Percentiles rank a stretch among this genome's conserved stretches.
These are phyloP conservation scores for Tuber brumale DNA, from an alignment of 495 filamentous ascomycete species.

Conservation along the genomic window DNA sequence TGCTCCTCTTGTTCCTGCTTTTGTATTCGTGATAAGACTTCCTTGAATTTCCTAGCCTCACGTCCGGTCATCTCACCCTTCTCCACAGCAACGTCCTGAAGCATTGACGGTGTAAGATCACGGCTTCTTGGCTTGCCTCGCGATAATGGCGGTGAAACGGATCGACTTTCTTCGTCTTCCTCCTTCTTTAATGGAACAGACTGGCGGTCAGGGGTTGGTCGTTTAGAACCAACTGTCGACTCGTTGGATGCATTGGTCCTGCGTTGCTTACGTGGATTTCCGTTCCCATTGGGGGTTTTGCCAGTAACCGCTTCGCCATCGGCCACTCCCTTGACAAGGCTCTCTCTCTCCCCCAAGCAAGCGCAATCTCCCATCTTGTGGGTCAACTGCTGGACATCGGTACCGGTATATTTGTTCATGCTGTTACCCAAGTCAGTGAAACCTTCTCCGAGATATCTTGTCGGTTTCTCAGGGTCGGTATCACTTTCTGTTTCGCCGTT, in stretches of 20 bases:
- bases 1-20: conserved; percentile 39
- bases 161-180: conserved; percentile 46
- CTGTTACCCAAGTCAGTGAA: conserved; percentile 27
- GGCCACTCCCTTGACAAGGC: conserved; percentile 23
- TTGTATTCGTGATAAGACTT: conserved; percentile 39
- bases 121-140: conserved; percentile 37
- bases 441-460: conserved; percentile 26
- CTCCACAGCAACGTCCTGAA: conserved; percentile 35
- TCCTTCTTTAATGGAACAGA: conserved; percentile 38
- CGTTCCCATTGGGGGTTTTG: conserved; percentile 28
- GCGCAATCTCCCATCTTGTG: conserved; percentile 39
- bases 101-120: conserved; percentile 34
- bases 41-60: conserved; percentile 39
- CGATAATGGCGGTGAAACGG: conserved; percentile 30
- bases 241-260: conserved; percentile 33
- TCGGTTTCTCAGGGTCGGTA: conserved; percentile 34
- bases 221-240: conserved; percentile 20
- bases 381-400: conserved; percentile 22
- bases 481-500: conserved; percentile 35
- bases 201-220: conserved; percentile 24
- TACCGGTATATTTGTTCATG: conserved; percentile 23
- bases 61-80: conserved; percentile 35
- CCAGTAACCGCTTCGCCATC: conserved; percentile 9
- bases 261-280: conserved; percentile 18
- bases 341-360: conserved; percentile 29